A percentile compares a stretch with the other conserved stretches of the same genome.
These are phyloP conservation scores for Nymphaea colorata DNA, from an alignment of 164 flowering plant genomes.

Conservation along the genomic window DNA sequence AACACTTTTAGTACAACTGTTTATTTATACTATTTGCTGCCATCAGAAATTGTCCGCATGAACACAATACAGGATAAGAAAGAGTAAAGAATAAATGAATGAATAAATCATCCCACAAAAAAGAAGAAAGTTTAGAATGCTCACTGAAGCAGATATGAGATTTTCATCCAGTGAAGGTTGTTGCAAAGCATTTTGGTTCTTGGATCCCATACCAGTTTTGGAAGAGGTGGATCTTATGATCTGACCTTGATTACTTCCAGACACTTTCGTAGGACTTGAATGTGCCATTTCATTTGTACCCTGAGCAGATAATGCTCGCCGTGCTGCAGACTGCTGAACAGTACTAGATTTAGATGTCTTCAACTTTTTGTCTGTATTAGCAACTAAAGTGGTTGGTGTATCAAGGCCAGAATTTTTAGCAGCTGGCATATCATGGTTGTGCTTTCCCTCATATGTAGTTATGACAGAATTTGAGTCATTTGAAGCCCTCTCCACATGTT, in stretches of 20 bases:
- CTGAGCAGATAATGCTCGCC: conserved; percentile 10
- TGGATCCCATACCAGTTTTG: conserved; percentile 1
- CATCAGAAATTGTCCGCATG: too few species aligned
- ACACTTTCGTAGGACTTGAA: conserved; percentile 19
- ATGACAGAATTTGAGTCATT: conserved; percentile 39
- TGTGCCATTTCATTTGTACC: conserved; percentile 11
- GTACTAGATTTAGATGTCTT: conserved; percentile 17
- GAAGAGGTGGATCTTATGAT: conserved; percentile 20
- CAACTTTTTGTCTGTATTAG: conserved; percentile 31
- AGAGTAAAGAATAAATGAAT: not conserved
- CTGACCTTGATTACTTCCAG: conserved; percentile 21
- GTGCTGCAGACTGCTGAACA: conserved; percentile 17
- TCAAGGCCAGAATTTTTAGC: conserved; percentile 49
- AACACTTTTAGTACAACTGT: too few species aligned
- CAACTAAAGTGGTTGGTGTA: conserved; percentile 41
- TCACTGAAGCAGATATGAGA: not conserved
- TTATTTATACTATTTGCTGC: too few species aligned
- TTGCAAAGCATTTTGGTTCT: conserved; percentile 1
- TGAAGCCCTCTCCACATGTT: conserved; percentile 66
- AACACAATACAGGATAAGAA: too few species aligned
- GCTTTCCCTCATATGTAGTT: conserved; percentile 66
- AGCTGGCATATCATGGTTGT: conserved; percentile 78
- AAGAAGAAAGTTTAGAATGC: not conserved
- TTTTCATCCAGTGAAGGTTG: conserved; percentile 4
- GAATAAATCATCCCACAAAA: not conserved